Evolutionary conservation across 495 filamentous ascomycete genomes (phyloP), one percentile per base, ranked within the genome.

Genomic region (Penicillium arizonense): DNA sequence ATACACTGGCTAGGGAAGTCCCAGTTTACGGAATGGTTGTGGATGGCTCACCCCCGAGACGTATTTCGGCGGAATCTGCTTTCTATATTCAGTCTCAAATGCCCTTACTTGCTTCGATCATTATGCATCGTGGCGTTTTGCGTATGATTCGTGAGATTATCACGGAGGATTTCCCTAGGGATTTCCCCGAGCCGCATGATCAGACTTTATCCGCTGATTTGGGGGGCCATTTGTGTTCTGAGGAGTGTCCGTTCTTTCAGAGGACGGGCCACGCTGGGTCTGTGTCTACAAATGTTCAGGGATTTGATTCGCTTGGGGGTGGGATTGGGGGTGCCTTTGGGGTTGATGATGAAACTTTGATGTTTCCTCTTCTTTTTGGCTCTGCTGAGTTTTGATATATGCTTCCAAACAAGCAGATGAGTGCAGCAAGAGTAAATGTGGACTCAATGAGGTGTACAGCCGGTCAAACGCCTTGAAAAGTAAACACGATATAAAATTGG

Each of bases 401-500:
- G 8, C 28, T 30, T 30, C 5, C 28, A 30, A 10, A 9, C 28
- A 26, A 26, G 24, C 7, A 24, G 2, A 24, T 4, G 23, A 6
- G 4, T 24, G 23, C 23, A 24, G 23, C 23, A 24, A 24, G 6
- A 10, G 4, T 30, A 2, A 4, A 30, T 30, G 9, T 10, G 9
- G 9, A 8, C 5, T 9, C 0, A 30, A 7, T 30, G 9, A 0
- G 28, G 28, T 7, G 5, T 30, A 5, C 5, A 30, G 28, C 28
- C 7, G 28, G 9, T 35, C 38, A 34, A 35, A 26, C 2, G 9
- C 7, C 5, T 50, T 43, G 47, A 47, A 46, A 21, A 47, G 43
- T 52, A 46, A 52, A 55, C 45, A 59, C 35, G n/a, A 44, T 53
- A 50, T 67, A 55, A 61, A 53, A 69, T 71, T 68, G 66, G 50